These are phyloP conservation scores for Saksenaea vasiformis DNA, from an alignment of 371 early-diverging fungal genomes.

Conservation along the genomic window DNA sequence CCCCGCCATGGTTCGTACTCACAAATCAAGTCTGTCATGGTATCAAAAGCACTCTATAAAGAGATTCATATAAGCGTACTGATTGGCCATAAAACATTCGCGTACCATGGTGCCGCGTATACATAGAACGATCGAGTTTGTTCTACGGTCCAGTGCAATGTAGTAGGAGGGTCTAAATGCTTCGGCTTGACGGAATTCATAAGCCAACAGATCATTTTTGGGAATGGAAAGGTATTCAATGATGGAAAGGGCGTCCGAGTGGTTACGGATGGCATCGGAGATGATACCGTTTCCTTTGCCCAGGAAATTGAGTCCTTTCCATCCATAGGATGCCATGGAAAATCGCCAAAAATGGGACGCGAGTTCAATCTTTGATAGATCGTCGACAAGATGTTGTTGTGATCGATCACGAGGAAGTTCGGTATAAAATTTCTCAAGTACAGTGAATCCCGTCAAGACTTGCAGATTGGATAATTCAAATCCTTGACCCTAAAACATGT, in stretches of 20 bases:
- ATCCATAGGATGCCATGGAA: slow-evolving; percentile 71
- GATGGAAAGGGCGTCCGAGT: slow-evolving; percentile 69
- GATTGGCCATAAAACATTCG: not conserved
- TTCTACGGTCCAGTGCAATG: slow-evolving; percentile 66
- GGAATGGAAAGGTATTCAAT: slow-evolving; percentile 66
- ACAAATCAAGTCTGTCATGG: slow-evolving; percentile 81
- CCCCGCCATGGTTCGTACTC: slow-evolving; percentile 86
- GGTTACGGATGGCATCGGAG: slow-evolving; percentile 62
- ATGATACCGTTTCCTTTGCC: slow-evolving; percentile 69
- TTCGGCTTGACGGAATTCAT: slow-evolving; percentile 65
- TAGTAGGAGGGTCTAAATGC: slow-evolving; percentile 80
- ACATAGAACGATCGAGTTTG: slow-evolving; percentile 68
- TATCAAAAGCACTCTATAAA: slow-evolving; percentile 78
- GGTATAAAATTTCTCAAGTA: slow-evolving; percentile 59
- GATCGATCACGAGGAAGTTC: slow-evolving; percentile 39
- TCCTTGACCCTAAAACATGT: slow-evolving; percentile 61
- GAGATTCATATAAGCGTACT: not conserved
- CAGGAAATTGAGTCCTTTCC: slow-evolving; percentile 76
- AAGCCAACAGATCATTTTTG: slow-evolving; percentile 70
- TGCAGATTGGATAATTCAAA: slow-evolving; percentile 71
- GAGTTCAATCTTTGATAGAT: slow-evolving; percentile 52
- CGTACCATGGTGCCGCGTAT: slow-evolving; percentile 81
- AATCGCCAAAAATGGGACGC: slow-evolving; percentile 59
- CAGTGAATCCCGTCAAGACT: slow-evolving; percentile 66
- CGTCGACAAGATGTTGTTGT: slow-evolving; percentile 28